These are phyloP conservation scores for Podila horticola DNA, from an alignment of 192 early-diverging fungal genomes.

Conservation along the genomic window DNA sequence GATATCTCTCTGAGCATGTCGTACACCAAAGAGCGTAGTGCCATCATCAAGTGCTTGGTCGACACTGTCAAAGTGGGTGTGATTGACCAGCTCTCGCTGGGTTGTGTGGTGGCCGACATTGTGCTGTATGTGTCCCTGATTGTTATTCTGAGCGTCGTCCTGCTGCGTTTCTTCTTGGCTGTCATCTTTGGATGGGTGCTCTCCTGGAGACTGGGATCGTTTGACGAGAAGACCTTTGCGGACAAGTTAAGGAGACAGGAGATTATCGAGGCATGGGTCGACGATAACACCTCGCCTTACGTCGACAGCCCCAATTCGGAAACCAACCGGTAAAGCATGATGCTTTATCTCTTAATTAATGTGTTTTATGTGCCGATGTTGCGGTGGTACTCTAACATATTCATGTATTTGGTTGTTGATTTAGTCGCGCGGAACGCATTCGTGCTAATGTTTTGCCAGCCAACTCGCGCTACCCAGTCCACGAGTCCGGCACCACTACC, in stretches of 20 bases:
- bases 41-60: slow-evolving; percentile 75
- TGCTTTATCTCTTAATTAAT: background rate
- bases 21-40: slow-evolving; percentile 58
- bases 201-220: slow-evolving; percentile 79
- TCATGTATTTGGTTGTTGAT: background rate
- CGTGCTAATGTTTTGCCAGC: slow-evolving; percentile 42
- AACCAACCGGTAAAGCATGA: slow-evolving; percentile 26
- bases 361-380: no score
- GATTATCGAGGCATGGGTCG: slow-evolving; percentile 51
- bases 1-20: slow-evolving; percentile 63
- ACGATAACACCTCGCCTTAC: slow-evolving; percentile 48
- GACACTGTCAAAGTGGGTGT: slow-evolving; percentile 85
- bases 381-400: no score
- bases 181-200: slow-evolving; percentile 87
- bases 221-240: slow-evolving; percentile 70
- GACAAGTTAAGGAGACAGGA: slow-evolving; percentile 57
- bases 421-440: slow-evolving; percentile 41
- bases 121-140: slow-evolving; percentile 82
- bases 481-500: slow-evolving; percentile 21
- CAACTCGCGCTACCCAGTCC: slow-evolving; percentile 11
- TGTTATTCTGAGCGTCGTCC: slow-evolving; percentile 72
- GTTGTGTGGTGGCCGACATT: slow-evolving; percentile 86
- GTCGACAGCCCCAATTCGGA: slow-evolving; percentile 40
- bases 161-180: slow-evolving; percentile 78
- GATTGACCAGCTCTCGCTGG: slow-evolving; percentile 80